Evolutionary conservation across 1,284 basidiomycete species (phyloP), one percentile per base, ranked within the genome.

Genomic region (Naganishia sp.): DNA sequence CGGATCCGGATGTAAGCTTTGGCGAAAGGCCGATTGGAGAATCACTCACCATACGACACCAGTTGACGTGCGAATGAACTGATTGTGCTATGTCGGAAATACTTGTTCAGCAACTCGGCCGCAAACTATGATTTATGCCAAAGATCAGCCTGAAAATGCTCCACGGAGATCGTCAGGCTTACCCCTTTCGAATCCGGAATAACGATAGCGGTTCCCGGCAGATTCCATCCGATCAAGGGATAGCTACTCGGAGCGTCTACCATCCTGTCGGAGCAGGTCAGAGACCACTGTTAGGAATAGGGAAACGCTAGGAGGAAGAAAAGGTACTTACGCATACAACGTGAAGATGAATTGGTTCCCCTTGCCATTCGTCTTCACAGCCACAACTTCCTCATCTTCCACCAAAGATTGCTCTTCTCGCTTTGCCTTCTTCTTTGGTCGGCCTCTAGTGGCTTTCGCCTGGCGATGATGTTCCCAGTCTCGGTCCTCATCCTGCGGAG

Each of bases 201-300:
- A 39, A 61, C 58, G 47, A 61, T 61, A 9, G 47, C 32, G 11
- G 18, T 51, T 25, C 58, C 58, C 25, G 58, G 47, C 7, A 61
- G 17, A 28, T 61, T 61, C 58, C 58, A 61, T 32, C 58, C 58
- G 47, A 61, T 61, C 23, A 61, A 50, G 21, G 58, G 58, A 51
- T 61, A 61, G 28, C 58, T 61, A 35, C 35, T 61, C 1, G 58
- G 47, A 35, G 58, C 47, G 6, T 61, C 58, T 39, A 61, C 58
- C 58, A 61, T 61, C 15, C 58, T 61, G 9, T 18, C 7, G 25
- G 54, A 13, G 10, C 28, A 18, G 28, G 21, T 15, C 47, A 49
- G 21, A 21, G 35, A 39, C 35, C 2, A 13, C 7, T 39, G 35
- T 39, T 13, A 9, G 35, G 35, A 1, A 5, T 9, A 9, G 0